These are phyloP conservation scores for Exobasidium rhododendri DNA, from an alignment of 1,284 basidiomycete genomes.

Conservation along the genomic window DNA sequence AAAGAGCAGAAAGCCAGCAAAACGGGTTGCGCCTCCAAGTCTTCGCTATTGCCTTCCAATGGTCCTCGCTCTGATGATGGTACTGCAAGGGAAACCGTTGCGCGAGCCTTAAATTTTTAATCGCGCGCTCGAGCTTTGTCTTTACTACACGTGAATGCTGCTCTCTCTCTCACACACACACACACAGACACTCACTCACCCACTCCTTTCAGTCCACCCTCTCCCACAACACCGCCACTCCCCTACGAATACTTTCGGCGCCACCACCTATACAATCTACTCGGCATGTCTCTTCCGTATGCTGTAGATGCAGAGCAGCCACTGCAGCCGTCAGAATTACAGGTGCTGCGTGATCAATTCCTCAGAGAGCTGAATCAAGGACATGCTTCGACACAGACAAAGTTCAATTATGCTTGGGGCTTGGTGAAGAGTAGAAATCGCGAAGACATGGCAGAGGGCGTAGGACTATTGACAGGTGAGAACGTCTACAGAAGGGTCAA, in stretches of 20 bases:
- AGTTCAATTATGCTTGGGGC: slow-evolving; percentile 91
- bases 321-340: slow-evolving; percentile 80
- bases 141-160: too few species aligned
- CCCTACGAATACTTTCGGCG: too few species aligned
- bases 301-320: slow-evolving; percentile 90
- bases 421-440: slow-evolving; percentile 57
- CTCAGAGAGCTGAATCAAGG: slow-evolving; percentile 74
- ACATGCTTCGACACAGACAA: slow-evolving; percentile 89
- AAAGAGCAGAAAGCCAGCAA: background rate
- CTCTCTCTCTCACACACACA: too few species aligned
- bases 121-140: too few species aligned
- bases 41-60: too few species aligned
- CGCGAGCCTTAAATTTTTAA: too few species aligned
- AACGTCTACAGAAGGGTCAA: background rate
- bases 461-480: slow-evolving; percentile 83
- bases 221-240: too few species aligned
- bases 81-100: too few species aligned
- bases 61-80: too few species aligned
- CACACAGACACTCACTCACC: too few species aligned
- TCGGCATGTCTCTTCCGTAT: slow-evolving; percentile 67
- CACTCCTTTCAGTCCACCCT: too few species aligned
- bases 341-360: slow-evolving; percentile 81
- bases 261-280: background rate
- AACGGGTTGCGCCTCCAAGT: too few species aligned
- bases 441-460: slow-evolving; percentile 66